Evolutionary conservation across 1,284 basidiomycete genomes (phyloP).

Genomic region (Malassezia yamatoensis): DNA sequence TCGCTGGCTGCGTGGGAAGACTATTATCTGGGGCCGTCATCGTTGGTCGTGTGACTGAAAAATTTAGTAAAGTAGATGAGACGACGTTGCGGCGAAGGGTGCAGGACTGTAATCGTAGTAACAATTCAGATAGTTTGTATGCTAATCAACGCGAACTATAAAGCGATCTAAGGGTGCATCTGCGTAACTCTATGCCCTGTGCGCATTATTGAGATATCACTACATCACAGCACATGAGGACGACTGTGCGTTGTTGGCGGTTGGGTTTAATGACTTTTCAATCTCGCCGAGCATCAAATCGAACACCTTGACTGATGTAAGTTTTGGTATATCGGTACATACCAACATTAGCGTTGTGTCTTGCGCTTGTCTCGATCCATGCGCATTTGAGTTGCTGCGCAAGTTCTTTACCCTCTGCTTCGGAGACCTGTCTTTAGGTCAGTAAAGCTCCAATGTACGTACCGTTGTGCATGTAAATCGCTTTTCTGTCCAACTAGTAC

Average conservation of each 20-base stretch:
- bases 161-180: not conserved
- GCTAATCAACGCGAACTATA: not conserved
- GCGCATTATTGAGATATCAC: conserved; percentile 25
- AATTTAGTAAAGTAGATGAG: no score
- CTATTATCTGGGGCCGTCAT: conserved; percentile 27
- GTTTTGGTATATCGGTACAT: not conserved
- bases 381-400: conserved; percentile 37
- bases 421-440: conserved; percentile 34
- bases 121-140: no score
- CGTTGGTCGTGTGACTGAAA: not conserved
- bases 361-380: conserved; percentile 43
- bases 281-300: conserved; percentile 43
- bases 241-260: conserved; percentile 36
- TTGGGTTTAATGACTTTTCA: conserved; percentile 31
- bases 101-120: no score
- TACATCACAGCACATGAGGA: conserved; percentile 44
- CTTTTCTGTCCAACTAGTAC: conserved; percentile 93
- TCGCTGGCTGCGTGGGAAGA: conserved; percentile 26
- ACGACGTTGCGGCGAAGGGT: no score
- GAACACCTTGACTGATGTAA: conserved; percentile 34
- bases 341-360: conserved; percentile 45
- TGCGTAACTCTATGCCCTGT: not conserved
- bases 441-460: conserved; percentile 28
- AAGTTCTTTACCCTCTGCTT: conserved; percentile 43
- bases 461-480: conserved; percentile 66